Evolutionary conservation across 2,329 filamentous ascomycete species (phyloP), one percentile per base, ranked within the genome.

Genomic region (Emydomyces testavorans): DNA sequence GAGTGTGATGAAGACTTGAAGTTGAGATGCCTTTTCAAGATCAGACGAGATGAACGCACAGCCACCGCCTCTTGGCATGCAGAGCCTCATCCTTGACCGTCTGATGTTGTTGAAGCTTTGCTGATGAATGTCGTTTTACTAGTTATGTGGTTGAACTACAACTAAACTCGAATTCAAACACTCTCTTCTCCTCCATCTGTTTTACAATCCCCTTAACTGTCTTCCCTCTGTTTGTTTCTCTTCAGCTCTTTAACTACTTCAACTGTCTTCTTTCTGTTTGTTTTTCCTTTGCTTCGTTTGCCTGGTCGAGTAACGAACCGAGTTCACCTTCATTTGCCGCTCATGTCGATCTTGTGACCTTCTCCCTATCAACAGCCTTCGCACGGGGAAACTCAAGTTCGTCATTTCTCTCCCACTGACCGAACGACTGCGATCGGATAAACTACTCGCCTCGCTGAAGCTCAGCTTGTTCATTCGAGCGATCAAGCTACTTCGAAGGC

Each of bases 41-140:
- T 5, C 13, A 40, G 24, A 29, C 13, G 24, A 42, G n/a, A 28
- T 13, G n/a, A 15, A 21, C 15, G 28, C 40, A 21, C 40, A 43
- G 40, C 40, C 40, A 43, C 40, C 7, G 23, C 16, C 21, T 4
- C 40, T 43, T 43, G 40, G 40, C 40, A 15, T 31, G 39, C 39
- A 41, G 28, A 29, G 39, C 39, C 39, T 29, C 39, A 21, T 7
- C 24, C 5, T 16, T 11, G 40, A 34, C 13, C 6, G 40, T 16
- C 11, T n/a, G n/a, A n/a, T n/a, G n/a, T n/a, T n/a, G n/a, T 31
- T n/a, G 23, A 43, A 32, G 40, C 26, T n/a, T 10, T 32, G 29
- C 29, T 32, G 16, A 43, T 18, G 16, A n/a, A n/a, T 3, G 6
- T 20, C 38, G 20, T 8, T 6, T 6, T 7, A 5, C 38, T 31